Base-by-base conservation (phyloP, 1,139 yeast species). In the Zygosaccharomyces pseudobailii region DNA sequence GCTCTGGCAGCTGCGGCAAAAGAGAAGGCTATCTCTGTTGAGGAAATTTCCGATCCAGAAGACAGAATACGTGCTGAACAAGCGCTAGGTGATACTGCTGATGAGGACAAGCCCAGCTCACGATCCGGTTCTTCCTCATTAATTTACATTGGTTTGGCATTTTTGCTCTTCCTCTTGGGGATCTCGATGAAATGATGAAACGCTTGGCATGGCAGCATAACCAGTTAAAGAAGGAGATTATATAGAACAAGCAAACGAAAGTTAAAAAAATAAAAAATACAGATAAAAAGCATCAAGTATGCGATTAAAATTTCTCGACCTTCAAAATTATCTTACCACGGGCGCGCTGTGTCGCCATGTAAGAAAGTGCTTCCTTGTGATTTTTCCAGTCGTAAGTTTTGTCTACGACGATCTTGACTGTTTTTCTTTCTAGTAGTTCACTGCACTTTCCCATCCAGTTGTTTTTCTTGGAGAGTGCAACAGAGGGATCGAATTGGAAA, bases 311-410 rank as follows among this genome's bases (percentile, higher is more conserved):
- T 42, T 59, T 61, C 48, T 71, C 75, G 21, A 69, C 67, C 33
- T 70, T 59, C 36, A 71, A 48, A 4, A 86, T 75, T 44, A 86
- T 69, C 63, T 86, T 87, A 27, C 95, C 95, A 50, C 74, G 76
- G n/a, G 81, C 79, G 48, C 71, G 74, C 40, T 80, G 79, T 3
- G 71, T 62, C 24, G 64, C 67, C 48, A 84, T 67, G 53, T 69
- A 72, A 3, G 74, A 74, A 47, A 76, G 66, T 0, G 90, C 94
- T 10, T 71, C 66, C 40, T 71, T 61, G 51, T 70, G 73, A 6
- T 81, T 72, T 17, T 71, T 74, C 73, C 86, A 79, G 20, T 75
- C 71, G 53, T 71, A 76, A 19, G 73, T 73, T 10, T 76, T 69
- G 59, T 84, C 94, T 36, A 86, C 69, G 63, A 67, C 43, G 72